Percentiles rank a stretch among this genome's conserved stretches.
Conservation (phyloP, 129 eudicot genomes). For the Glebionis coronaria region DNA sequence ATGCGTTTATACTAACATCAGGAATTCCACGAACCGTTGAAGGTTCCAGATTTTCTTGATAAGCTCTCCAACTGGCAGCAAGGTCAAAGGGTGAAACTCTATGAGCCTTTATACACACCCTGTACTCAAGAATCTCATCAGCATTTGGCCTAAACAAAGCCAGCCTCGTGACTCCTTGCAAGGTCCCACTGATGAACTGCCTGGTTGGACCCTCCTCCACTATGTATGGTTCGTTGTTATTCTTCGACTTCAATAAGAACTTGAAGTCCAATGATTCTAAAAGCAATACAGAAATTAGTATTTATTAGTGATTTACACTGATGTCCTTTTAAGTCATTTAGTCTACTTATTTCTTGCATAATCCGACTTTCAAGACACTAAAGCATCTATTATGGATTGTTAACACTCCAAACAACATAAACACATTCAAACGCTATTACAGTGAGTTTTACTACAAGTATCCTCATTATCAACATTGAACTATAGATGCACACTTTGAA, state of each 20-base stretch:
- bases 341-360: neutral
- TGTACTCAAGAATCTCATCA: conserved; percentile 68
- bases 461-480: neutral
- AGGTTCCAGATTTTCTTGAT: conserved; percentile 76
- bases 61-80: conserved; percentile 98
- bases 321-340: neutral
- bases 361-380: neutral
- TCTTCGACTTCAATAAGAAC: conserved; percentile 78
- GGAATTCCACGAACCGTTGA: conserved; percentile 97
- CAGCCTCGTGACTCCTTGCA: conserved; percentile 70
- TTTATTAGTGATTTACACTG: conserved; percentile 5
- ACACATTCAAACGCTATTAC: neutral
- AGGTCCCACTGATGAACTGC: conserved; percentile 58
- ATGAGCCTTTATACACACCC: conserved; percentile 67
- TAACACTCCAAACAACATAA: neutral
- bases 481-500: neutral
- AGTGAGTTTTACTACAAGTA: neutral
- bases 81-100: conserved; percentile 97
- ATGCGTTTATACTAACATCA: conserved; percentile 72
- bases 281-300: conserved; percentile 14
- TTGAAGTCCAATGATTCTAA: conserved; percentile 90
- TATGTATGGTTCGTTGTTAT: conserved; percentile 46
- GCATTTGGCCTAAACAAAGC: conserved; percentile 61
- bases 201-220: conserved; percentile 90
- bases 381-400: neutral